Evolutionary conservation across 2,329 filamentous ascomycete species (phyloP), one percentile per base, ranked within the genome.

Genomic region (Claviceps pusilla): DNA sequence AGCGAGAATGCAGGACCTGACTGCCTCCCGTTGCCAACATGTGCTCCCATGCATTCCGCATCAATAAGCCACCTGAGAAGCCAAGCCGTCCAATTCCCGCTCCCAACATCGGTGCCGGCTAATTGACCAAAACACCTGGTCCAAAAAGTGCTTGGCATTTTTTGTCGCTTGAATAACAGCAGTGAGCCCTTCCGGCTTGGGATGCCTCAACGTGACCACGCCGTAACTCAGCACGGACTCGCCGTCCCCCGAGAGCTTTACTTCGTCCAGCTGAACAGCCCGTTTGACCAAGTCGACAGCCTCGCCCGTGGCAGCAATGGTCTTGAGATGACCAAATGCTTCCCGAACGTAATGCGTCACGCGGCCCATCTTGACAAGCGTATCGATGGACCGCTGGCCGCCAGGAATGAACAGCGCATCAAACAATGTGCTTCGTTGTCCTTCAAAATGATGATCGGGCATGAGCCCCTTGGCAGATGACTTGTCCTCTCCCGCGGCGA

Each of bases 241-340:
- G 1, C 65, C 65, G 6, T 76, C 70, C 1, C 64, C 66, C 0
- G 75, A 77, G 0, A 76, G 50, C 1, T 63, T 55, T 3, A 80
- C 64, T 3, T 66, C 67, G 0, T 71, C 68, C 9, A 79, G 59
- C 5, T 69, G 67, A 16, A 79, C 64, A 0, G 76, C 74, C 42
- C 68, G 62, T 19, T 72, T 64, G 33, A 91, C 73, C 45, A 91
- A 71, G 3, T 79, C 72, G 0, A 87, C 79, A 0, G 75, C 87
- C 63, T 89, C 86, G 0, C 85, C 87, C 0, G 83, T 85, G 0
- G 83, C 88, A 2, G 81, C 87, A 29, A 93, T 85, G 2, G 86
- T 73, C 73, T 93, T 93, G 51, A 89, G 74, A 58, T 93, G 87
- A 0, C 86, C 87, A 60, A 91, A 93, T 0, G 87, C 84, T 66